These are phyloP conservation scores for Jamesozyma rosinii DNA, from an alignment of 805 yeast genomes.

Conservation along the genomic window DNA sequence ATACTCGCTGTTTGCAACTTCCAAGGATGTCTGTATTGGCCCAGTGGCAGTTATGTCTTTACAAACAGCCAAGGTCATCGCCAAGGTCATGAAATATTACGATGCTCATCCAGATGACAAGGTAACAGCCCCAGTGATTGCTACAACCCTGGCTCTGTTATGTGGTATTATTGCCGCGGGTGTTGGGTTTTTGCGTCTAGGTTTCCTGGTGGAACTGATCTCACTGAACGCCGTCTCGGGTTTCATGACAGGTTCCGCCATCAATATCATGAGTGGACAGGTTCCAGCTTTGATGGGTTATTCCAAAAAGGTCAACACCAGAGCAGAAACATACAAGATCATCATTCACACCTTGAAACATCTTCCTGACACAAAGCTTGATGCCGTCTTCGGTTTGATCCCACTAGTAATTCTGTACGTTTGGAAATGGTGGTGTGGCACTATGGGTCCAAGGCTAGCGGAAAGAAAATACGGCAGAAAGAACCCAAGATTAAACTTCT, in stretches of 20 bases:
- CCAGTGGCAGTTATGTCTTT: slow-evolving; percentile 95
- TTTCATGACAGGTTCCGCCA: slow-evolving; percentile 90
- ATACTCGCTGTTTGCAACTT: slow-evolving; percentile 86
- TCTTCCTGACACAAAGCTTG: slow-evolving; percentile 55
- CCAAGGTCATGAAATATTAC: slow-evolving; percentile 47
- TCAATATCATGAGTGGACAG: slow-evolving; percentile 74
- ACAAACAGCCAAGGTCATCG: slow-evolving; percentile 72
- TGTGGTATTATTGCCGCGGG: slow-evolving; percentile 84
- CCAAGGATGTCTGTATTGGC: slow-evolving; percentile 91
- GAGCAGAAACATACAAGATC: slow-evolving; percentile 59
- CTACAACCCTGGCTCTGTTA: slow-evolving; percentile 66
- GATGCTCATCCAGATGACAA: slow-evolving; percentile 28
- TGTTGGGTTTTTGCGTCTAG: slow-evolving; percentile 72
- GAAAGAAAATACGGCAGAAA: slow-evolving; percentile 37
- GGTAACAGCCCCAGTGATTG: slow-evolving; percentile 59
- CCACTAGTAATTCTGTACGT: slow-evolving; percentile 60
- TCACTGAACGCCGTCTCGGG: slow-evolving; percentile 90
- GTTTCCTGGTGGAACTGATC: slow-evolving; percentile 80
- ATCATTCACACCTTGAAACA: slow-evolving; percentile 64
- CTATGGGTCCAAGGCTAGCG: slow-evolving; percentile 47
- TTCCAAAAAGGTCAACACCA: slow-evolving; percentile 55
- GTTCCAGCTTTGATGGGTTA: slow-evolving; percentile 81
- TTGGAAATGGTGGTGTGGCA: slow-evolving; percentile 58
- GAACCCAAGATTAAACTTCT: slow-evolving; percentile 11
- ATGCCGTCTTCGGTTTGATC: slow-evolving; percentile 85